Base-by-base conservation (phyloP, 2,329 filamentous ascomycete genomes). In the Trichothecium sympodiale region DNA sequence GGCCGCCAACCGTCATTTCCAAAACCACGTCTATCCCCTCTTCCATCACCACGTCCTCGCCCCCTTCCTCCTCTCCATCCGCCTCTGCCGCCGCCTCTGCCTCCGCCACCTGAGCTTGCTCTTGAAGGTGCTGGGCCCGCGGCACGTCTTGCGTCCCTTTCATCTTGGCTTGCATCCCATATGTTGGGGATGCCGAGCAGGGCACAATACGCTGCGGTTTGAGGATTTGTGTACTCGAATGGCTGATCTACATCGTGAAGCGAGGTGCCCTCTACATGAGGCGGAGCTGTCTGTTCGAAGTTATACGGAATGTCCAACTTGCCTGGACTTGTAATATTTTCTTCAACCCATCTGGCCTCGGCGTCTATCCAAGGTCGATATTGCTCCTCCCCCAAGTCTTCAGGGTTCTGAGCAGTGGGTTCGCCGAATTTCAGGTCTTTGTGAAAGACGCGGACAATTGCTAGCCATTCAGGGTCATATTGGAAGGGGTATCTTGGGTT, bases 401-500 rank as follows among this genome's bases (percentile, higher is more conserved):
- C 54, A 0, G 80, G 67, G 0, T 71, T 57, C 28, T 59, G 56
- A 2, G 71, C 67, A 7, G 60, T 52, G 5, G 65, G 65, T 43
- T 80, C 66, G 39, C 84, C 83, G 27, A 89, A 62, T 2, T 62
- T 57, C 2, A 91, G 65, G 29, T 75, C 67, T 3, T 65, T 48
- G 29, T 83, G 75, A 51, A 96, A 93, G 7, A 78, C 80, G 29
- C 89, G 82, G 10, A 80, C 88, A 43, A 98, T 95, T 29, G 91
- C 83, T 7, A 98, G 77, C 89, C 89, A 98, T 61, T 98, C 91
- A 9, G 80, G 76, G 55, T 98, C 91, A 53, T 98, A 96, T 33
- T 77, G 64, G 1, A 95, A 67, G 9, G 62, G 65, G 45, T 76
- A 71, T 1, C 77, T 76, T 15, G 50, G 46, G 1, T 36, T 37